Base-by-base conservation (phyloP, 352 stramenopile species). In the Phytopythium litorale region DNA sequence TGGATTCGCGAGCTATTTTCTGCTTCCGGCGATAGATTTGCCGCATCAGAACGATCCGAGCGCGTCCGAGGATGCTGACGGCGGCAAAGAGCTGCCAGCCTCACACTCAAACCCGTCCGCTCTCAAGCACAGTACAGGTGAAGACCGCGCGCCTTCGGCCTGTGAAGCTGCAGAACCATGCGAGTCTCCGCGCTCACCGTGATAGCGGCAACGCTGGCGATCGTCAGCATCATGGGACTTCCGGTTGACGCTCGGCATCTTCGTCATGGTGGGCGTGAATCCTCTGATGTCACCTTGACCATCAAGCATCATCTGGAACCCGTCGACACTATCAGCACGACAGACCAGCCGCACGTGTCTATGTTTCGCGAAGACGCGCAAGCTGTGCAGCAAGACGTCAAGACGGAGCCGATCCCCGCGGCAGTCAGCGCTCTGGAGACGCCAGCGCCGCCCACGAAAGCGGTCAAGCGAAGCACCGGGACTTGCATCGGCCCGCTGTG, bases 401-500 rank as follows among this genome's bases (percentile, higher is more conserved):
- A 58, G 25, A 12, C 12, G 19, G 30, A 57, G 35, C 9, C 51
- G 7, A 57, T 45, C 15, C n/a, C 46, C 16, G 46, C 12, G 12
- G 23, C 11, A 9, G 7, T 32, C 21, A 12, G 9, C 21, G 46
- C 13, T 12, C 21, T 6, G 23, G 46, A 52, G 46, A 52, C 12
- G 11, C 13, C 23, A 4, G 23, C 4, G 13, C 11, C 13, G 16
- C 15, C 48, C 15, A 38, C 7, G 25, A 54, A 54, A 18, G n/a
- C 12, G 1, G 8, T 12, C 30, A 52, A 43, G 38, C 38, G 55
- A 1, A 28, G 38, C 25, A 37, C 4, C 30, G 40, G 55, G 16
- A 60, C 67, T 19, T 81, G 73, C 32, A 73, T 81, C 42, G 71
- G 66, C 23, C 58, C 68, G 0, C 38, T 81, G 11, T 81, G 71